A percentile compares a stretch with the other conserved stretches of the same genome.
phyloP scores from a whole-genome alignment of 225 moss, liverwort and hornwort genomes.

The Physcomitrium patens region DNA sequence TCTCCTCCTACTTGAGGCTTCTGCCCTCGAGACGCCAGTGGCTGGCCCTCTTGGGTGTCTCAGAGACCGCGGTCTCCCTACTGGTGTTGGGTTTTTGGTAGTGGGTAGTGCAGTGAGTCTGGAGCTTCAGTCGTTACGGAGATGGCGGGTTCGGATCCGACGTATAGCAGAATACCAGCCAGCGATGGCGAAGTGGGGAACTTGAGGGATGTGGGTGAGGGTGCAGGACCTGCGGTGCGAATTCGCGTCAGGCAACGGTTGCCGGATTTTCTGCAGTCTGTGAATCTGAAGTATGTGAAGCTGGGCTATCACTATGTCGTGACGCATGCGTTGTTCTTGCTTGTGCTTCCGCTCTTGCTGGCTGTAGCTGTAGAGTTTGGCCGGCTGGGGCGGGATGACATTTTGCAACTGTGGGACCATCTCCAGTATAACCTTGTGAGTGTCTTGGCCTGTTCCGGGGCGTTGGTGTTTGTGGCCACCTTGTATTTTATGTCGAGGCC shows the following conservation, averaged over 20 bases:
- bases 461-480: constrained; percentile 53
- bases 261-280: constrained; percentile 61
- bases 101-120: neutral
- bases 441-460: constrained; percentile 55
- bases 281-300: constrained; percentile 63
- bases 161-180: neutral
- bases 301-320: constrained; percentile 58
- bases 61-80: neutral
- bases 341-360: constrained; percentile 49
- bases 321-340: constrained; percentile 48
- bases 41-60: too few species aligned
- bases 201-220: too few species aligned
- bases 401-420: constrained; percentile 56
- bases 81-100: too few species aligned
- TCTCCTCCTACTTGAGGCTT: too few species aligned
- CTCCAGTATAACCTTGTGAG: constrained; percentile 59
- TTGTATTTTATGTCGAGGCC: constrained; percentile 65
- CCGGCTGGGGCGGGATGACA: constrained; percentile 47
- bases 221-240: constrained; percentile 34
- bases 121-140: neutral
- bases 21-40: too few species aligned
- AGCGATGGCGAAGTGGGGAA: neutral
- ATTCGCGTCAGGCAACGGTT: constrained; percentile 57
- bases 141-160: constrained; percentile 31
- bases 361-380: constrained; percentile 57